Evolutionary conservation across 257 asterid species (phyloP), one percentile per base, ranked within the genome.

Genomic region (Paulownia fortunei): DNA sequence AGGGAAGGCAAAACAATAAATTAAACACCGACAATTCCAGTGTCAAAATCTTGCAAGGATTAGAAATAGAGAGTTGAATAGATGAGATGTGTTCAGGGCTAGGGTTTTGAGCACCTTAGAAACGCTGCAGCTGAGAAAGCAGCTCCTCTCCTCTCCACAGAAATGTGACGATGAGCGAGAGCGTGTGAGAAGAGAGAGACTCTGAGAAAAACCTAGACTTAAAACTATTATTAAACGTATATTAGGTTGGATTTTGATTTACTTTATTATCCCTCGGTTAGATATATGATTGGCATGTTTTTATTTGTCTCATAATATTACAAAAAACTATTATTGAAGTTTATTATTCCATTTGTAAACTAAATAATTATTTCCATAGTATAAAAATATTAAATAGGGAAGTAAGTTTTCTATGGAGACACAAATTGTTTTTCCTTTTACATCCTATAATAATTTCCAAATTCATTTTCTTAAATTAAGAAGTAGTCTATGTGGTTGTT

Each of bases 61-160:
- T 51, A 61, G 30, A 32, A 66, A 26, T 15, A 21, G 42, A 74
- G 19, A 47, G 44, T 34, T 19, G 66, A 39, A n/a, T 0, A n/a
- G 24, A 39, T 66, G 39, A 11, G 56, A 19, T 51, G 24, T 12
- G 6, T 16, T 15, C 13, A 21, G 65, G 34, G 11, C n/a, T 42
- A 66, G 80, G 72, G 83, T 66, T 46, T 44, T 46, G 47, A 44
- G 72, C 27, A 73, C 76, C 76, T 65, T 59, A 18, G 42, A 27
- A 19, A 16, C 47, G 63, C 62, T 26, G 63, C 70, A 52, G 79
- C 70, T 54, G 66, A 34, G 37, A 5, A 18, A 69, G 37, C 72
- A 32, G 76, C 76, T 80, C 80, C 70, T 46, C 66, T 61, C 78
- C 44, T 30, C 72, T 58, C 64, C 82, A 70, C 77, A 44, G 34